Evolutionary conservation across 176 grass and related monocot genomes (phyloP), one percentile per base, ranked within the genome.

Genomic region (Melocanna baccifera): DNA sequence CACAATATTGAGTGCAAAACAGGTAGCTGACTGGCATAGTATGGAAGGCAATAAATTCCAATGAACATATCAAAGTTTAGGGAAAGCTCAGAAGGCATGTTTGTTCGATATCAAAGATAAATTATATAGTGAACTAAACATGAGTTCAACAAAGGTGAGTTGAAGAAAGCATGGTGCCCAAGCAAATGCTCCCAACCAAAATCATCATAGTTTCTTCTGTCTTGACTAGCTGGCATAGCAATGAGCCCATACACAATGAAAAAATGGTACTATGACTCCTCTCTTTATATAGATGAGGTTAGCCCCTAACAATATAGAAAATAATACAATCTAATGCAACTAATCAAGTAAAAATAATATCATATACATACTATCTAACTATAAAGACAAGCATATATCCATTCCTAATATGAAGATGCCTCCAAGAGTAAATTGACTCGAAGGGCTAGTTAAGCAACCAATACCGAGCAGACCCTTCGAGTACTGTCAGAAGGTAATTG

Each of bases 1-100:
- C 42, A 59, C 58, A 52, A 84, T 70, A 58, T 73, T 42, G 45
- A 62, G 87, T 61, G 62, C 42, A 65, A 45, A 87, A 57, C 45
- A 50, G 58, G 67, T 47, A 16, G 69, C 20, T 59, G 1, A 58
- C 20, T 51, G 6, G 14, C 36, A 86, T 82, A 73, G 57, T 73
- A 80, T 76, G 1, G 0, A 82, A 76, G 22, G 9, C 30, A 65
- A 74, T 4, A 83, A 82, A 77, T 81, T 68, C 40, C 32, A 73
- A 65, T 25, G 16, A 86, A 61, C 48, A n/a, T 43, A 16, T n/a
- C 18, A 48, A 73, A 18, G 26, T 26, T 78, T 13, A 66, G 4
- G 26, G 61, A 90, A 77, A 11, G 22, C 30, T 81, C 19, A 32
- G 7, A 64, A 80, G 45, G 30, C 1, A 29, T 67, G 42, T 43